Evolutionary conservation across 1,284 basidiomycete genomes (phyloP).

Genomic region (Apiotrichum veenhuisii): DNA sequence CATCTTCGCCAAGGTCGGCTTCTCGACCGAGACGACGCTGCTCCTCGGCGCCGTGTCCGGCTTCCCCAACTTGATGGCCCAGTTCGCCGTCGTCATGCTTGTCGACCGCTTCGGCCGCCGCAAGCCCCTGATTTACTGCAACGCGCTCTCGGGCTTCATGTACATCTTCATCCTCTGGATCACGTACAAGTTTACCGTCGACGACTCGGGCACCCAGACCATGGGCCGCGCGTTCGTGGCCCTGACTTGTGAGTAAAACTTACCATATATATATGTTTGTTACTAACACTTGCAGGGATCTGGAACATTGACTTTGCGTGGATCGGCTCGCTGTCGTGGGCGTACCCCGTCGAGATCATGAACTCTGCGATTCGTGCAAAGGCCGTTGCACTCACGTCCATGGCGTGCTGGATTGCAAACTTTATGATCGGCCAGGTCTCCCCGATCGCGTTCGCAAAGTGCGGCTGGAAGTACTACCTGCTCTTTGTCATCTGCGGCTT

Average conservation of each 20-base stretch:
- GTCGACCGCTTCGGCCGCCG: slow-evolving; percentile 58
- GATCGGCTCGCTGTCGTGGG: slow-evolving; percentile 20
- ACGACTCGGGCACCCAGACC: background rate
- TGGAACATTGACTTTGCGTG: slow-evolving; percentile 7
- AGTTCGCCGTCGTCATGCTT: slow-evolving; percentile 42
- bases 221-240: slow-evolving; percentile 9
- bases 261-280: background rate
- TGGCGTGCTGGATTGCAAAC: slow-evolving; percentile 54
- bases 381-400: slow-evolving; percentile 59
- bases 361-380: slow-evolving; percentile 61
- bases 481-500: slow-evolving; percentile 62
- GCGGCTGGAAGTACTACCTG: slow-evolving; percentile 52
- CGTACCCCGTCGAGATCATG: slow-evolving; percentile 51
- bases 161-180: slow-evolving; percentile 7
- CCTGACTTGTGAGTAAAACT: background rate
- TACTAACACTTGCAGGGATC: too few species aligned
- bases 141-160: slow-evolving; percentile 51
- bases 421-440: slow-evolving; percentile 46
- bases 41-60: slow-evolving; percentile 1
- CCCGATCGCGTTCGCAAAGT: slow-evolving; percentile 43
- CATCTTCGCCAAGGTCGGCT: slow-evolving; percentile 7
- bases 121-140: slow-evolving; percentile 56
- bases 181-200: slow-evolving; percentile 1
- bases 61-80: slow-evolving; percentile 21
- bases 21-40: slow-evolving; percentile 3